Conservation (phyloP, 1,284 basidiomycete genomes). For the Paramarasmius palmivorus region DNA sequence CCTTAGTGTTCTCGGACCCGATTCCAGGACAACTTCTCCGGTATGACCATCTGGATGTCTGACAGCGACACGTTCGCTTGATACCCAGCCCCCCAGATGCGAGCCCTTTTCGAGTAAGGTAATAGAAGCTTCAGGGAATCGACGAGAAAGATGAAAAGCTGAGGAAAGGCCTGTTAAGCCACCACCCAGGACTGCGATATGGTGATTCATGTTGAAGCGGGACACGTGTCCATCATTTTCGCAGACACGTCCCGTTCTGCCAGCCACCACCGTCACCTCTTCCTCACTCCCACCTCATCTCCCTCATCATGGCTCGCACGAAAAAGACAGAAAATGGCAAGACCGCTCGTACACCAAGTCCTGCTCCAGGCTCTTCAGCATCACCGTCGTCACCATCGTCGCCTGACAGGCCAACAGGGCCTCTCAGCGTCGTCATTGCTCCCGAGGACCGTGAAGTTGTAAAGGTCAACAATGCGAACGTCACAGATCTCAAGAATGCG, state of each 20-base stretch:
- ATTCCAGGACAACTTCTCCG: constrained; percentile 65
- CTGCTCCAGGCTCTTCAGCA: constrained; percentile 12
- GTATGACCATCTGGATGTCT: constrained; percentile 34
- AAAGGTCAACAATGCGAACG: constrained; percentile 83
- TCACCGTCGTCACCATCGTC: constrained; percentile 34
- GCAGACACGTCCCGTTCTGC: too few relatives aligned
- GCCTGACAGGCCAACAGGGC: constrained; percentile 49
- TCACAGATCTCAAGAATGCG: constrained; percentile 84
- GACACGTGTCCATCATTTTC: not conserved
- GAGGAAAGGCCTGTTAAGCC: constrained; percentile 83
- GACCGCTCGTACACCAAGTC: constrained; percentile 15
- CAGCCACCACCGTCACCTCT: not conserved
- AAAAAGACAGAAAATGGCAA: constrained; percentile 19
- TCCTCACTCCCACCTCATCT: not conserved
- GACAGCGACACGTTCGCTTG: constrained; percentile 57
- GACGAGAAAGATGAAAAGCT: constrained; percentile 74
- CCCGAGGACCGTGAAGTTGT: constrained; percentile 61
- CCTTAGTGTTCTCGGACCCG: constrained; percentile 81
- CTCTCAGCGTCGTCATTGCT: constrained; percentile 48
- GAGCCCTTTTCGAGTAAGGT: constrained; percentile 68
- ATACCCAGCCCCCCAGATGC: constrained; percentile 84
- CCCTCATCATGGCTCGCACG: constrained; percentile 20
- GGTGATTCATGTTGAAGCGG: constrained; percentile 10
- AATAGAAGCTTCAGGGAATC: constrained; percentile 60
- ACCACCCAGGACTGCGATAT: constrained; percentile 76